Conservation (phyloP, 139 green algal genomes). For the Volvox africanus region DNA sequence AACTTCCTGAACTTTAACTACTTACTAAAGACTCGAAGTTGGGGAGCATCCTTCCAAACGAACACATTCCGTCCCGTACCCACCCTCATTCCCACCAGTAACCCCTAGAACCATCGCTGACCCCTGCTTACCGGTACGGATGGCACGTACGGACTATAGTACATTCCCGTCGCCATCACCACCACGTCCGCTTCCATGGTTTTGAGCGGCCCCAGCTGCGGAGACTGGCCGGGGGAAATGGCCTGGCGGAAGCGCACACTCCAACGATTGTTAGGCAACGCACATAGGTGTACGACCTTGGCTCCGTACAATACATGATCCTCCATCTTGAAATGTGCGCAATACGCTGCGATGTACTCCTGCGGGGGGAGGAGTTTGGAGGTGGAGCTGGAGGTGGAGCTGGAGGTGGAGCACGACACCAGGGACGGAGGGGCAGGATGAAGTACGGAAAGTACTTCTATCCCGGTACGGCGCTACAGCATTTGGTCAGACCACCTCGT, state of each 20-base stretch:
- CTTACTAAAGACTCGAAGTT: too few species aligned
- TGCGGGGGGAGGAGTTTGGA: neutral
- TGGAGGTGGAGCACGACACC: too few species aligned
- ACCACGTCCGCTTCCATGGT: constrained; percentile 42
- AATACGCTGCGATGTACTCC: constrained; percentile 33
- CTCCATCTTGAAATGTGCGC: constrained; percentile 13
- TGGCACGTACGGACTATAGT: constrained; percentile 39
- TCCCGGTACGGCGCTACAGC: too few species aligned
- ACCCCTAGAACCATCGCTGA: too few species aligned
- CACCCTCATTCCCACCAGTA: too few species aligned
- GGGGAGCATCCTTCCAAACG: too few species aligned
- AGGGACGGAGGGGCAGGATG: neutral
- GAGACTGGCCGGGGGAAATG: neutral
- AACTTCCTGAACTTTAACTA: too few species aligned
- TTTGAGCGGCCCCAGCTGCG: constrained; percentile 5
- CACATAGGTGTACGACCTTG: constrained; percentile 13
- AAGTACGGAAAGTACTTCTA: too few species aligned
- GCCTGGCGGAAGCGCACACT: constrained; percentile 17
- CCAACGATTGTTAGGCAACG: neutral
- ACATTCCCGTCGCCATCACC: constrained; percentile 46
- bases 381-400: neutral
- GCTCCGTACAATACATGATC: constrained; percentile 17
- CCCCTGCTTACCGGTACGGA: constrained; percentile 5
- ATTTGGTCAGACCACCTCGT: too few species aligned
- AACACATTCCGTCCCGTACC: too few species aligned